These are phyloP conservation scores for Aspergillus pseudonomiae DNA, from an alignment of 2,329 filamentous ascomycete species.

Conservation along the genomic window DNA sequence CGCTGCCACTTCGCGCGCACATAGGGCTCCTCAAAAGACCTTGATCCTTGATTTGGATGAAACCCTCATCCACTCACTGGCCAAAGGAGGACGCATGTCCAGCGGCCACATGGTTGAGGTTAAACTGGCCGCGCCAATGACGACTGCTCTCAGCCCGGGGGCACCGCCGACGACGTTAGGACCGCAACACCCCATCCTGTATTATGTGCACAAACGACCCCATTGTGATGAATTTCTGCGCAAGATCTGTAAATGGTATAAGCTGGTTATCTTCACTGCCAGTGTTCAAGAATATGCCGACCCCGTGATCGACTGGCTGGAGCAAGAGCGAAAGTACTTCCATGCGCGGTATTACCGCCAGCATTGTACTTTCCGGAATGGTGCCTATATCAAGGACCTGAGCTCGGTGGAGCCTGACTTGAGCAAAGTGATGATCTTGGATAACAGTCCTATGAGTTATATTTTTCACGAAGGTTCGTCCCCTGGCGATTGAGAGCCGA, in stretches of 20 bases:
- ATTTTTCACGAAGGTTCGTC: constrained; percentile 92
- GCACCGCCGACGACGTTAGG: constrained; percentile 69
- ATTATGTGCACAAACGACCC: constrained; percentile 97
- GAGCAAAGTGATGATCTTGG: constrained; percentile 97
- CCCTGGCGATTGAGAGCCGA: not conserved
- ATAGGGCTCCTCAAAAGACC: constrained; percentile 75
- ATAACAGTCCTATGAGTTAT: constrained; percentile 97
- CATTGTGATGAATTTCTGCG: constrained; percentile 96
- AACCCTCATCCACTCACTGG: constrained; percentile 96
- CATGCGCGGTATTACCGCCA: constrained; percentile 91
- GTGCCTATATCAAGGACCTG: constrained; percentile 97
- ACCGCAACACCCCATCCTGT: constrained; percentile 92
- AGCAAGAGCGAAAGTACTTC: constrained; percentile 96
- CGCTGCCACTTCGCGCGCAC: constrained; percentile 53
- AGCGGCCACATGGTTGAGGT: constrained; percentile 99
- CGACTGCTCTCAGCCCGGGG: constrained; percentile 39
- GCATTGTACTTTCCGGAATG: constrained; percentile 93
- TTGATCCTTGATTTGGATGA: constrained; percentile 95
- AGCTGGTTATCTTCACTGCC: constrained; percentile 92
- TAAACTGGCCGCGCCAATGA: constrained; percentile 61
- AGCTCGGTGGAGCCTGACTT: constrained; percentile 94
- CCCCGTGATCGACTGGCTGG: constrained; percentile 97
- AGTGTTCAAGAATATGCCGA: constrained; percentile 98
- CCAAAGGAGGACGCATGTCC: constrained; percentile 92
- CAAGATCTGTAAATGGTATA: constrained; percentile 97